A percentile compares a stretch with the other conserved stretches of the same genome.
Conservation (phyloP, 78 protist species). For the Isochrysis galbana region DNA sequence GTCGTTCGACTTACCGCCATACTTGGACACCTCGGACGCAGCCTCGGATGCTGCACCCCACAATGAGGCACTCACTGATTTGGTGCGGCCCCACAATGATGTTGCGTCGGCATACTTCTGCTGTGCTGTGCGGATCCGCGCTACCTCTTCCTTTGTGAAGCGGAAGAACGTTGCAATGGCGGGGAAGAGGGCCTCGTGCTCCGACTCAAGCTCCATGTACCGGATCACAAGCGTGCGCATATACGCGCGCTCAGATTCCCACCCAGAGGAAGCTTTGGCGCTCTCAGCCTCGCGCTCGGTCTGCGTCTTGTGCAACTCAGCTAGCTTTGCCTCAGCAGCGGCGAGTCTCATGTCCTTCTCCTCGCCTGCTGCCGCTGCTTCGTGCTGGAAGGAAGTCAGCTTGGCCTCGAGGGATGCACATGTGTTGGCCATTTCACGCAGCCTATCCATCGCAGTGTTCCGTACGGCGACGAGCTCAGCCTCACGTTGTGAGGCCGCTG, state of each 20-base stretch:
- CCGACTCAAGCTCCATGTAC: neutral
- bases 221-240: neutral
- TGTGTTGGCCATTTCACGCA: neutral
- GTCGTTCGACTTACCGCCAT: no score
- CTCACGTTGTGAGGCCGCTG: neutral
- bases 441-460: neutral
- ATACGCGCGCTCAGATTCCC: neutral
- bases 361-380: no score
- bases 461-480: neutral
- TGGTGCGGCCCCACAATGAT: neutral
- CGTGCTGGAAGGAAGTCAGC: neutral
- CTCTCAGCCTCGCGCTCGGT: neutral
- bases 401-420: neutral
- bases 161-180: neutral
- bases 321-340: no score
- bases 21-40: neutral
- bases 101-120: neutral
- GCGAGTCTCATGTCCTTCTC: no score
- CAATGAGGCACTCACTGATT: neutral
- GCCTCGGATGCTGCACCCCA: neutral
- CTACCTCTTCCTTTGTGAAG: neutral
- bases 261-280: neutral
- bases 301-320: neutral
- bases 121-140: neutral
- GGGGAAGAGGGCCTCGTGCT: neutral